Evolutionary conservation across 306 rosid species (phyloP), one percentile per base, ranked within the genome.

Genomic region (Prunus mume): DNA sequence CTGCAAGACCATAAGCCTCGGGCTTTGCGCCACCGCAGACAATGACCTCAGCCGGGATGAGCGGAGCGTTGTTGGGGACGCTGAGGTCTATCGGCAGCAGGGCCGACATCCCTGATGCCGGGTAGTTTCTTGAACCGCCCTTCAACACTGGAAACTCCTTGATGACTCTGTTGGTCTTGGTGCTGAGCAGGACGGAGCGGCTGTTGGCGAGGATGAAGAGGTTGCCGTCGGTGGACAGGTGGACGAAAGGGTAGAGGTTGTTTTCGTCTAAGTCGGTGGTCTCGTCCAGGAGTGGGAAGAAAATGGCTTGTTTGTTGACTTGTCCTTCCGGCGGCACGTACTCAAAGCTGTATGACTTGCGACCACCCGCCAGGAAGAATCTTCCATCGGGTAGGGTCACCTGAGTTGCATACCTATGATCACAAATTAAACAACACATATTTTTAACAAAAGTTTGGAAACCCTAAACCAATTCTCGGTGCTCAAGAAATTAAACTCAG

Each of bases 191-290:
- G 54, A 96, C 27, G 3, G 98, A 91, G n/a, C 96, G 91, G 47
- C 84, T 85, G 82, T 96, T 96, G 68, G 98, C 83, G 65, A 96
- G 89, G 74, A 96, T 52, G 58, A 88, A 96, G 75, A 96, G 25
- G 51, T 91, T 89, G 20, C 93, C 96, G n/a, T 96, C 99, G 1
- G 88, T 71, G 2, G 86, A 74, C 2, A 88, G 88, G 72, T 87
- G 77, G 55, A 87, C 90, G 28, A 96, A 92, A 0, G 99, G 99
- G 82, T 96, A 96, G 15, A 96, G 93, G 49, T 91, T 96, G 85
- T 96, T 96, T 62, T 96, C 99, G 18, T 92, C 99, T 7, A 88
- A 3, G 76, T 96, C 99, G 1, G 90, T 80, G 60, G 99, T 89
- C 62, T 89, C 85, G 19, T 88, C 88, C 0, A 96, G 90, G 51